phyloP scores from a whole-genome alignment of 2,329 filamentous ascomycete genomes.

The Aspergillus uvarum region DNA sequence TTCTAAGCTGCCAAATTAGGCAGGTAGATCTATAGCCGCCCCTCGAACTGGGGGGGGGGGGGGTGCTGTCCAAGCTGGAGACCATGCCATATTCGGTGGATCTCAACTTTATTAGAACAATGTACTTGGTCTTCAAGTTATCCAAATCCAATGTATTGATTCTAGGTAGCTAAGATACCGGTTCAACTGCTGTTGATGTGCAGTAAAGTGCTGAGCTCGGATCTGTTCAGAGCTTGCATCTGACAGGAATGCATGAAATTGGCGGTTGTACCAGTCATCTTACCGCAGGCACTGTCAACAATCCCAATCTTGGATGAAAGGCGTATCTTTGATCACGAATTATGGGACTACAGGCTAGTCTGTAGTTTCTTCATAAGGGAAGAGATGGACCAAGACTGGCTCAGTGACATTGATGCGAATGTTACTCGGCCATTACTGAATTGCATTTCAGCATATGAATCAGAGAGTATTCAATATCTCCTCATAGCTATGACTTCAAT shows the following conservation, averaged over 20 bases:
- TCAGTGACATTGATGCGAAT: no score
- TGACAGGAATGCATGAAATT: not conserved
- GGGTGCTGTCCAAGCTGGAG: no score
- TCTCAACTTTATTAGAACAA: no score
- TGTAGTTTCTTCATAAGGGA: not conserved
- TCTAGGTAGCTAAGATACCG: no score
- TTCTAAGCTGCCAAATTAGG: not conserved
- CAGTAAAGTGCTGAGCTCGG: not conserved
- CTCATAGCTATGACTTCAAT: not conserved
- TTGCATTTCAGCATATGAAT: not conserved
- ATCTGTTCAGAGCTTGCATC: not conserved
- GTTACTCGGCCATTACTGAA: not conserved
- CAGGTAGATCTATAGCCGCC: not conserved
- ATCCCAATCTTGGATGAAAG: not conserved
- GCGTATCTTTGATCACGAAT: not conserved
- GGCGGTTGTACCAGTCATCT: not conserved
- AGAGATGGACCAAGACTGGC: no score
- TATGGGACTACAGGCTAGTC: not conserved
- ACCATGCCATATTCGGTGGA: no score
- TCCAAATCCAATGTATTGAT: no score
- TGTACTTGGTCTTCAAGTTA: no score
- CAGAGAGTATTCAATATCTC: not conserved
- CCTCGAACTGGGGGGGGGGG: no score
- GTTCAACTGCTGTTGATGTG: not conserved
- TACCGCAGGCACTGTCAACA: not conserved